Evolutionary conservation across 2,329 filamentous ascomycete species (phyloP), one percentile per base, ranked within the genome.

Genomic region (Fusarium chlamydosporum): DNA sequence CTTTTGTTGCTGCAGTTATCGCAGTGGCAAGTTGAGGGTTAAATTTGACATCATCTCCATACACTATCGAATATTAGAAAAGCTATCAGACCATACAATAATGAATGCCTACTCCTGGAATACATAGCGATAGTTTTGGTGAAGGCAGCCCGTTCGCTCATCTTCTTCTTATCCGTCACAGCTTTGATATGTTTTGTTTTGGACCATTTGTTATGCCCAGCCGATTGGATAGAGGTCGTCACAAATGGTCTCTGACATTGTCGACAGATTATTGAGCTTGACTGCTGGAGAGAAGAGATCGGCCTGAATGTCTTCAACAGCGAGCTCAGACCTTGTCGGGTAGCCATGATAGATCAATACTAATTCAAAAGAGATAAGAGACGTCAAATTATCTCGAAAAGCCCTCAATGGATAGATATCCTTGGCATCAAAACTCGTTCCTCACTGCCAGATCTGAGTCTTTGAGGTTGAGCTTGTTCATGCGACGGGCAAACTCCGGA

Each of bases 141-240:
- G 72, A 96, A 86, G 43, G 84, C 79, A 46, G 85, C 87, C 31
- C 94, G 90, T 72, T 90, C 85, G 42, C 86, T 86, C 79, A 89
- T 93, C 80, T 94, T 97, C 72, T 90, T 90, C 61, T 86, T 86
- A 79, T 99, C 96, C 60, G 90, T 91, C 65, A 91, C 92, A 52
- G 91, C 94, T 80, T 99, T 99, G 79, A 96, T 93, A 79, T 98
- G 96, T 76, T 91, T 92, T 81, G 97, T 98, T 76, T 96, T 97
- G 60, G 93, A 94, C 96, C 96, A 99, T 78, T 94, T 92, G 79
- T 91, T 97, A 81, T 97, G 94, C 15, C 94, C 94, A 26, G 91
- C 90, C 64, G 81, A 79, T 15, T 80, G 75, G 9, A 73, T 60
- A 10, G 83, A 69, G 16, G 82, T 84, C 16, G 82, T 82, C 56